Percentiles rank a stretch among this genome's conserved stretches.
phyloP scores from a whole-genome alignment of 768 basidiomycete species.

The Guyanaporus albipodus region DNA sequence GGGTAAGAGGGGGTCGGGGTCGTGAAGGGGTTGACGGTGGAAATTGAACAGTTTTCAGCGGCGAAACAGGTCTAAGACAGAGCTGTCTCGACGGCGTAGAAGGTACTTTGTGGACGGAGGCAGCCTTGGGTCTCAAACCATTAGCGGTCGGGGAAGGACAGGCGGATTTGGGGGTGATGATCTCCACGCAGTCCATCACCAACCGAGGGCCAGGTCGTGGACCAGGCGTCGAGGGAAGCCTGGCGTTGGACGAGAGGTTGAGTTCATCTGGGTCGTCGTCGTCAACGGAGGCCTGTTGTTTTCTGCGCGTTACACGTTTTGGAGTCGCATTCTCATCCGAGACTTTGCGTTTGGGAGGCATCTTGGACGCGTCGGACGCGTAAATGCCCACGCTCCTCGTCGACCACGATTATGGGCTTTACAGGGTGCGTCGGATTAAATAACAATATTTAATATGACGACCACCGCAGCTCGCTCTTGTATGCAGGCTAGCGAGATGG shows the following conservation, averaged over 20 bases:
- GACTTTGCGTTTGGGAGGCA: conserved; percentile 43
- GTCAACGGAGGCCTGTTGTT: not conserved
- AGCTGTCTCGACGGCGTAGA: conserved; percentile 18
- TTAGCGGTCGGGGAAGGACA: conserved; percentile 12
- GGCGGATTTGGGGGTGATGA: conserved; percentile 22
- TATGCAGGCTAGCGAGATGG: conserved; percentile 73
- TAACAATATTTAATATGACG: not conserved
- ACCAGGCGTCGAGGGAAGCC: conserved; percentile 24
- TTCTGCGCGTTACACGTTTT: conserved; percentile 34
- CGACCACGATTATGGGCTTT: conserved; percentile 50
- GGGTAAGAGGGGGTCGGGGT: conserved; percentile 12
- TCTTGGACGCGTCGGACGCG: conserved; percentile 23
- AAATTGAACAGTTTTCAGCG: conserved; percentile 1
- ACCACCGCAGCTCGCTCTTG: not conserved
- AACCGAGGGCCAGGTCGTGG: conserved; percentile 15
- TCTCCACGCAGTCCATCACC: conserved; percentile 32
- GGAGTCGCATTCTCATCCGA: conserved; percentile 22
- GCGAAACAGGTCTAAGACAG: not conserved
- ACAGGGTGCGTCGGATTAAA: conserved; percentile 44
- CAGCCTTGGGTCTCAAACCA: not conserved
- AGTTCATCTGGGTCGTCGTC: conserved; percentile 29
- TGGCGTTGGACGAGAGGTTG: conserved; percentile 19
- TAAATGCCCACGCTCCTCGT: conserved; percentile 9
- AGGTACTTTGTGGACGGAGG: conserved; percentile 4
- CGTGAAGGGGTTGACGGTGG: conserved; percentile 18